Evolutionary conservation across 441 rosid genomes (phyloP).

Genomic region (Raphanus hybrid): DNA sequence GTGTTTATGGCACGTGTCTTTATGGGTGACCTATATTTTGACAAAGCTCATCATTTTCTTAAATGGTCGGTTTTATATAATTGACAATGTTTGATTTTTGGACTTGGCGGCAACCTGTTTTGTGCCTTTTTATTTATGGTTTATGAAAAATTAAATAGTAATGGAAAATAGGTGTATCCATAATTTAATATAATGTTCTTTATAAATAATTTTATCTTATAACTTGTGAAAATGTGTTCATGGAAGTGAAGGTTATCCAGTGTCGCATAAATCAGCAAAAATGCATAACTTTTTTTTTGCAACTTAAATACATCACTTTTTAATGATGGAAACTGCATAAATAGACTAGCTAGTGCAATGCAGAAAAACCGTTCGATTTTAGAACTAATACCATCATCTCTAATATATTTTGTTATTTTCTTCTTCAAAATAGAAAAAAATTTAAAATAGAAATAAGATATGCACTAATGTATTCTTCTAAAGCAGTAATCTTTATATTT

Average conservation of each 20-base stretch:
- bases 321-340: neutral
- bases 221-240: neutral
- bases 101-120: constrained; percentile 43
- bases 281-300: too few relatives aligned
- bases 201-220: neutral
- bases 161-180: neutral
- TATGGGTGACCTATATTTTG: constrained; percentile 86
- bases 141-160: neutral
- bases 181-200: neutral
- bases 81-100: constrained; percentile 26
- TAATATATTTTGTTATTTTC: too few relatives aligned
- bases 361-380: neutral
- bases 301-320: neutral
- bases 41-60: constrained; percentile 39
- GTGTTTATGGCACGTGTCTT: constrained; percentile 46
- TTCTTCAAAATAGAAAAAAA: too few relatives aligned
- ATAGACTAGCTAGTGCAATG: neutral
- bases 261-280: neutral
- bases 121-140: neutral
- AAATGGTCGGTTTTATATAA: constrained; percentile 56
- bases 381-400: too few relatives aligned
- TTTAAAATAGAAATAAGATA: too few relatives aligned
- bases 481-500: too few relatives aligned
- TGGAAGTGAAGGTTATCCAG: neutral
- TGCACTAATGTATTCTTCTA: too few relatives aligned